A percentile compares a stretch with the other conserved stretches of the same genome.
Conservation (phyloP, 257 asterid genomes). For the Primulina huaijiensis region DNA sequence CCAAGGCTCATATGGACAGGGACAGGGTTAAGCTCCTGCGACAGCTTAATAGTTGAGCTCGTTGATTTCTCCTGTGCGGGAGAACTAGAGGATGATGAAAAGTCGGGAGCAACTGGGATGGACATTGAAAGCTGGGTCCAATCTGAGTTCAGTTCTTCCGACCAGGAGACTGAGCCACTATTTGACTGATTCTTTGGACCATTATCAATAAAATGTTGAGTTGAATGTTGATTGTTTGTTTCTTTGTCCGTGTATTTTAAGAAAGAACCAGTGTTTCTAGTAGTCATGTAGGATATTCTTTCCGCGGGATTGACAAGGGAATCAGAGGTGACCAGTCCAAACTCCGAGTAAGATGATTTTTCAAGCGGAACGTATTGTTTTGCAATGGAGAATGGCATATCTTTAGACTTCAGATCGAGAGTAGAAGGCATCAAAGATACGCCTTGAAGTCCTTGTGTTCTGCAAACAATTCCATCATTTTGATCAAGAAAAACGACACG, state of each 20-base stretch:
- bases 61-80: conserved; percentile 52
- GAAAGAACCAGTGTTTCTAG: conserved; percentile 40
- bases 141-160: conserved; percentile 58
- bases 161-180: conserved; percentile 47
- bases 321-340: conserved; percentile 65
- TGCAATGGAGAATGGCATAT: conserved; percentile 35
- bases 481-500: conserved; percentile 10
- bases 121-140: conserved; percentile 96
- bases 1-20: conserved; percentile 65
- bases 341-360: conserved; percentile 39
- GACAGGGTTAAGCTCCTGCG: conserved; percentile 53
- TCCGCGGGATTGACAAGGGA: conserved; percentile 62
- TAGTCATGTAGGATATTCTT: conserved; percentile 43
- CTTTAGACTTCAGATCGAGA: conserved; percentile 36
- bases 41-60: conserved; percentile 47
- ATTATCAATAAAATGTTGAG: conserved; percentile 61
- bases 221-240: conserved; percentile 35
- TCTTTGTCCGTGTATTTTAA: conserved; percentile 41
- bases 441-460: conserved; percentile 54
- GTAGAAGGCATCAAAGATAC: conserved; percentile 37
- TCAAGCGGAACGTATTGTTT: conserved; percentile 45
- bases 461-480: conserved; percentile 28
- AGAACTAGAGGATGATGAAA: conserved; percentile 53
- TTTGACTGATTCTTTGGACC: conserved; percentile 58
- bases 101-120: conserved; percentile 57